These are phyloP conservation scores for Adansonia gregorii DNA, from an alignment of 441 rosid genomes.

Conservation along the genomic window DNA sequence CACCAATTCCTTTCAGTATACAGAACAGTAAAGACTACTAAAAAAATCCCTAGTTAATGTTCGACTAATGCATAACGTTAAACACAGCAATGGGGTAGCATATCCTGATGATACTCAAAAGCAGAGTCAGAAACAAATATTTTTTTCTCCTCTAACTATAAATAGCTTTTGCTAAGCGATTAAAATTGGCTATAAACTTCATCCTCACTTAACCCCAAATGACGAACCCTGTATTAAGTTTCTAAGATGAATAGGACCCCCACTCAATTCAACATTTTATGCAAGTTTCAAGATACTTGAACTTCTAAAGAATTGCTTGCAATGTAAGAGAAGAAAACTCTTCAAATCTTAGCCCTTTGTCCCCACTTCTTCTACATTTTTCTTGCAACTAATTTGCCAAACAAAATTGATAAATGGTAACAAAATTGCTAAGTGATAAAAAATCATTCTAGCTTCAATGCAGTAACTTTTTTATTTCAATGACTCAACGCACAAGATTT, in stretches of 20 bases:
- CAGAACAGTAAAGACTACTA: conserved; percentile 2
- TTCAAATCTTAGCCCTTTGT: conserved; percentile 5
- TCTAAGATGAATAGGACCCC: conserved; percentile 5
- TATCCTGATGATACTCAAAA: neutral
- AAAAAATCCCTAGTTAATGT: neutral
- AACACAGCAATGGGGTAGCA: neutral
- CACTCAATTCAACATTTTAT: neutral
- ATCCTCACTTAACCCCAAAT: neutral
- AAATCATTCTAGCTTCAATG: neutral
- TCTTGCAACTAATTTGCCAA: neutral
- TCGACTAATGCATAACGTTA: neutral
- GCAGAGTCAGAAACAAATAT: conserved; percentile 10
- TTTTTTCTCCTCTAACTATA: neutral
- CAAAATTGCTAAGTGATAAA: neutral
- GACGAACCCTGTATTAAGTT: neutral
- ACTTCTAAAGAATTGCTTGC: neutral
- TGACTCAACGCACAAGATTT: neutral
- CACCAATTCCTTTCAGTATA: neutral
- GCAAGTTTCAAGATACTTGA: neutral
- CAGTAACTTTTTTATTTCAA: neutral
- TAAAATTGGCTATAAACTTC: neutral
- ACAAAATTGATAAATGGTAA: too few relatives aligned
- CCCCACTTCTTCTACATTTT: neutral
- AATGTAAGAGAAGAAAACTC: neutral
- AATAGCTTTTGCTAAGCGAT: neutral